Evolutionary conservation across 768 basidiomycete genomes (phyloP).

Genomic region (Lactarius hengduanensis): DNA sequence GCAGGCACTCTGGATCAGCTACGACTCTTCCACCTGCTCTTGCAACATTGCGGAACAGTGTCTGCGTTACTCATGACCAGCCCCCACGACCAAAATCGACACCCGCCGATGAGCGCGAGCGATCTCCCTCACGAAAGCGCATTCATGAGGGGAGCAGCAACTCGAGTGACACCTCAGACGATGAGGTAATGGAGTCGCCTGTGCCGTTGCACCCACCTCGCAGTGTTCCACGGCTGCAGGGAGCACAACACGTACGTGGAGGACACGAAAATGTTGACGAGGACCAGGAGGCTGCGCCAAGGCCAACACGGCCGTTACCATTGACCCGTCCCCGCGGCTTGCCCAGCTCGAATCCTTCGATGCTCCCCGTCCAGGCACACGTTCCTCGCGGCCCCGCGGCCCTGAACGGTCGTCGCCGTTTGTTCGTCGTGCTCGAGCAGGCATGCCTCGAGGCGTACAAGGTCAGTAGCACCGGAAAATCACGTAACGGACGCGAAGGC

Average conservation of each 20-base stretch:
- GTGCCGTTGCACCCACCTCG: constrained; percentile 5
- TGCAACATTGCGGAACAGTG: constrained; percentile 31
- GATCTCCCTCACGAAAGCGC: constrained; percentile 44
- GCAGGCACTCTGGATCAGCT: constrained; percentile 62
- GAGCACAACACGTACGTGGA: constrained; percentile 4
- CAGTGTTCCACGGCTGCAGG: not conserved
- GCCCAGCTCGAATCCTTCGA: constrained; percentile 60
- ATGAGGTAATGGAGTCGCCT: constrained; percentile 47
- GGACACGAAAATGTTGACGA: constrained; percentile 39
- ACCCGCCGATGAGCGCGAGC: constrained; percentile 58
- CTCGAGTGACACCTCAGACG: constrained; percentile 34
- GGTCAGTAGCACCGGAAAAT: constrained; percentile 59
- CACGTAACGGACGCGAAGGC: constrained; percentile 51
- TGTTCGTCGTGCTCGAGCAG: constrained; percentile 90
- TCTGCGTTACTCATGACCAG: constrained; percentile 39
- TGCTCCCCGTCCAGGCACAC: constrained; percentile 81
- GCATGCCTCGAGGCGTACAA: constrained; percentile 96
- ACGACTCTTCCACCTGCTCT: constrained; percentile 37
- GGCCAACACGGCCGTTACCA: constrained; percentile 34
- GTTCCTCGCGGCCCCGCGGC: constrained; percentile 59
- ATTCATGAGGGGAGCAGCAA: constrained; percentile 21
- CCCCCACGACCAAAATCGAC: constrained; percentile 76
- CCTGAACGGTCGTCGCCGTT: constrained; percentile 52
- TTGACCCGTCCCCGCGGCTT: constrained; percentile 42
- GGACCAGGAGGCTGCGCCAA: constrained; percentile 50